These are phyloP conservation scores for Chlorella ohadii DNA, from an alignment of 139 green algal species.

Conservation along the genomic window DNA sequence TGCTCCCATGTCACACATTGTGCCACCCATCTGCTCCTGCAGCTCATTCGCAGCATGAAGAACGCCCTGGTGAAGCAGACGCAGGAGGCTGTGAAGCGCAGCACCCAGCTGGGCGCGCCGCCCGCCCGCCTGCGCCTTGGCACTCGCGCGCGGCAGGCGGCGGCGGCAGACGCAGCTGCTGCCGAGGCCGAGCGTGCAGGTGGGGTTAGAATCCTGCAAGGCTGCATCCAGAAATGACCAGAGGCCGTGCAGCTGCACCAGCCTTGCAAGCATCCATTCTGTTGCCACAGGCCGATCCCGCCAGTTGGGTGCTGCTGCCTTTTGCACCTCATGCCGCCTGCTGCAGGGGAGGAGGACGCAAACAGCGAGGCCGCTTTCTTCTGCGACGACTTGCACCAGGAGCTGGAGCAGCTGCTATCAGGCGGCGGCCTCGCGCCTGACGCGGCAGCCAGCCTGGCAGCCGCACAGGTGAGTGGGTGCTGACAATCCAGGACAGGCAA, in stretches of 20 bases:
- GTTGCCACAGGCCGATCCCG: too few relatives aligned
- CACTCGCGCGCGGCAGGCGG: background rate
- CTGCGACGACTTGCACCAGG: background rate
- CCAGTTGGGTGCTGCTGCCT: background rate
- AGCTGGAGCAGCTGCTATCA: conserved; percentile 4
- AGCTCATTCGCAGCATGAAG: conserved; percentile 35
- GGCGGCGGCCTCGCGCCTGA: background rate
- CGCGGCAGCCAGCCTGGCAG: too few relatives aligned
- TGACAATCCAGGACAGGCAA: too few relatives aligned
- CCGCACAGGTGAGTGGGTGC: too few relatives aligned
- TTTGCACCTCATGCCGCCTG: background rate
- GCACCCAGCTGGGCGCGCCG: background rate
- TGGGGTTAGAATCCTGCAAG: too few relatives aligned
- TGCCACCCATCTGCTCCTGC: too few relatives aligned
- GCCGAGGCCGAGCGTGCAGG: background rate
- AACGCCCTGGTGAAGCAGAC: conserved; percentile 26
- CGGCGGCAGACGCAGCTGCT: background rate
- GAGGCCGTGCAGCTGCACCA: too few relatives aligned
- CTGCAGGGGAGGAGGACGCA: background rate
- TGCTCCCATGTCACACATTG: too few relatives aligned
- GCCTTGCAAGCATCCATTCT: too few relatives aligned
- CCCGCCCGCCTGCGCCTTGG: background rate
- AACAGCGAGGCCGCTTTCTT: background rate
- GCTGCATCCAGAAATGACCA: too few relatives aligned
- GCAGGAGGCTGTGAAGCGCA: conserved; percentile 9